Conservation (phyloP, 1,284 basidiomycete genomes). For the Ceratobasidium sp. region DNA sequence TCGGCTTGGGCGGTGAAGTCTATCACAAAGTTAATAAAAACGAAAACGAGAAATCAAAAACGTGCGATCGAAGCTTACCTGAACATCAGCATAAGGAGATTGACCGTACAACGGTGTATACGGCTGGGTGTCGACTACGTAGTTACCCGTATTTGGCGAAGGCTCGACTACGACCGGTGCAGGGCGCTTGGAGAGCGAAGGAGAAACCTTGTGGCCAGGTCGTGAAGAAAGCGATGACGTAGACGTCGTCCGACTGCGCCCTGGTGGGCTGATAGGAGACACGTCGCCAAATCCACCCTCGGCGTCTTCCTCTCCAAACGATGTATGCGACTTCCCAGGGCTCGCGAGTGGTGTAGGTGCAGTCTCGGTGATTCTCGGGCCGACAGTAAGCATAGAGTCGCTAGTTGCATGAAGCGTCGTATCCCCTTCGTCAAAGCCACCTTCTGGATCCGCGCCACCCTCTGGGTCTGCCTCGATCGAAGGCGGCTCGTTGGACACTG, state of each 20-base stretch:
- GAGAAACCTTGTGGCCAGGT: conserved; percentile 23
- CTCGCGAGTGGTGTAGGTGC: conserved; percentile 31
- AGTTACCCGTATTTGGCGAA: conserved; percentile 5
- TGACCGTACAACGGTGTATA: conserved; percentile 38
- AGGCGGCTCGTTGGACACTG: background rate
- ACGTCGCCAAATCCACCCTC: background rate
- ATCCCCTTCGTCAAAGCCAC: conserved; percentile 29
- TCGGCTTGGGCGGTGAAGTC: conserved; percentile 18
- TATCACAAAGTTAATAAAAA: background rate
- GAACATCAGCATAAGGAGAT: conserved; percentile 33
- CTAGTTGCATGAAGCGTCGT: conserved; percentile 19
- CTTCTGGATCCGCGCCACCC: conserved; percentile 35
- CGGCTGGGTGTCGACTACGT: conserved; percentile 25
- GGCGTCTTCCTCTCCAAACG: conserved; percentile 22
- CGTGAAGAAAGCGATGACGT: conserved; percentile 10
- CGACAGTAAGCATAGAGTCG: conserved; percentile 5
- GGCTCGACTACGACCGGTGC: conserved; percentile 32
- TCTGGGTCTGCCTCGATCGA: conserved; percentile 21
- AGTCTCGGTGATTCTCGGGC: conserved; percentile 29
- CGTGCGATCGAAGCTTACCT: conserved; percentile 24
- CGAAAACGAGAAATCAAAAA: conserved; percentile 6
- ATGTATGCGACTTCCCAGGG: background rate
- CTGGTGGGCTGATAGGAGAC: background rate
- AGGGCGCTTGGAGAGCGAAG: conserved; percentile 35
- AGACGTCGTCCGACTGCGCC: conserved; percentile 32